Base-by-base conservation (phyloP, 2,329 filamentous ascomycete genomes). In the Calonectria hongkongensis region DNA sequence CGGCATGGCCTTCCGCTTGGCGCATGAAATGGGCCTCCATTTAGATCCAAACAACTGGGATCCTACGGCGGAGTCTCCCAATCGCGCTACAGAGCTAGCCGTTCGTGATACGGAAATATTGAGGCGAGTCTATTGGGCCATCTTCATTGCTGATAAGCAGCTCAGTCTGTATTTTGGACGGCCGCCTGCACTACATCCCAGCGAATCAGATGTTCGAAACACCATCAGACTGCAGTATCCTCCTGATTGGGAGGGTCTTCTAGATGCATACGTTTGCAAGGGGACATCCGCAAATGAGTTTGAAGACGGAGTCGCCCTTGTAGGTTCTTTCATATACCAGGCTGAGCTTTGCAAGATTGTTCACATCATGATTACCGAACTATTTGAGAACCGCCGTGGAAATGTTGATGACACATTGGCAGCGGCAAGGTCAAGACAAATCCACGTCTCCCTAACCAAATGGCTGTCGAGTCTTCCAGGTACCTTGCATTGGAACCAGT, bases 11-110 rank as follows among this genome's bases (percentile, higher is more conserved):
- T 89, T 88, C 73, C 84, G 87, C 5, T 81, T 89, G 16, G 85
- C 87, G 0, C 87, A 88, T 64, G 87, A 88, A 74, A 89, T 89
- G 87, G 87, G 87, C 1, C 81, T 89, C 18, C 87, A 89, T 74
- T 82, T 89, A 0, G 87, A 89, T 63, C 87, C 87, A 0, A 87
- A 83, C 64, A 88, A 89, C 74, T 89, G 87, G 87, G 83, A 85
- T 54, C 81, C 82, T 27, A 81, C 83, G 9, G 80, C 81, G 6
- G 85, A 87, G 45, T 81, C 82, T 21, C 80, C 71, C 3, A 45
- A 80, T 85, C 70, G 73, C 41, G 69, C 68, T 21, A 74, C 75
- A 66, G 36, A 54, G 68, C 4, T 79, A 69, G 27, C 56, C 4
- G 79, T 80, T 36, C 76, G 80, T 1, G 87, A 89, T 33, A 83